These are phyloP conservation scores for Teratosphaeria gauchensis DNA, from an alignment of 2,329 filamentous ascomycete genomes.

Conservation along the genomic window DNA sequence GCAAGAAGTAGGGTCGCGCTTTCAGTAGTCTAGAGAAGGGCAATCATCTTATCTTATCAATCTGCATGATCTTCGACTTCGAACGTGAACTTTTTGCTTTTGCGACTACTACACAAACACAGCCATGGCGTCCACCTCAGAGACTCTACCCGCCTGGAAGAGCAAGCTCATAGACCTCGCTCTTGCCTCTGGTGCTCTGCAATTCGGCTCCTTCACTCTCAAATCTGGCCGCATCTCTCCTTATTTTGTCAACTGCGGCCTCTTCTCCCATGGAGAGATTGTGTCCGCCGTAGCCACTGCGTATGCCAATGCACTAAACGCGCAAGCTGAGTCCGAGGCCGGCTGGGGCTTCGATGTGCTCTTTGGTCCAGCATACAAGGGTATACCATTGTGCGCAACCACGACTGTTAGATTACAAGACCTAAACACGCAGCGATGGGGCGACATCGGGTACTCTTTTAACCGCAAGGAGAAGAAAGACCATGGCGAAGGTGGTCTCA, in stretches of 20 bases:
- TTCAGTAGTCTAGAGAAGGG: too few relatives aligned
- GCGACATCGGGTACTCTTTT: conserved; percentile 70
- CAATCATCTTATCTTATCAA: not conserved
- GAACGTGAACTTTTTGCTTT: not conserved
- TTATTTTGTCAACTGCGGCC: conserved; percentile 96
- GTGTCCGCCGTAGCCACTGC: conserved; percentile 69
- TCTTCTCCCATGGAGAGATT: conserved; percentile 74
- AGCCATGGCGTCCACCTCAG: conserved; percentile 3
- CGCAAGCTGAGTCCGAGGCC: conserved; percentile 32
- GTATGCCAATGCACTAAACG: conserved; percentile 57
- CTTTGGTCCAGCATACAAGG: conserved; percentile 94
- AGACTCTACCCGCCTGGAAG: conserved; percentile 49
- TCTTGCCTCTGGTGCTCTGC: conserved; percentile 59
- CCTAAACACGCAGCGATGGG: conserved; percentile 57
- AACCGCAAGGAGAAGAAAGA: conserved; percentile 95
- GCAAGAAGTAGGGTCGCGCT: too few relatives aligned
- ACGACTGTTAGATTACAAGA: conserved; percentile 66
- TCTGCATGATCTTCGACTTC: too few relatives aligned
- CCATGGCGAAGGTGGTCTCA: conserved; percentile 87
- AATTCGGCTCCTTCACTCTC: conserved; percentile 76
- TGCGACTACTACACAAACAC: not conserved
- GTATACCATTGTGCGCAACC: conserved; percentile 77
- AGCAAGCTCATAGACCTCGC: conserved; percentile 61
- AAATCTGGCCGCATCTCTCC: conserved; percentile 87
- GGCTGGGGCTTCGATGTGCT: conserved; percentile 66